Evolutionary conservation across 805 yeast genomes (phyloP), one percentile per base, ranked within the genome.

Genomic region (Cyberlindnera maritima): DNA sequence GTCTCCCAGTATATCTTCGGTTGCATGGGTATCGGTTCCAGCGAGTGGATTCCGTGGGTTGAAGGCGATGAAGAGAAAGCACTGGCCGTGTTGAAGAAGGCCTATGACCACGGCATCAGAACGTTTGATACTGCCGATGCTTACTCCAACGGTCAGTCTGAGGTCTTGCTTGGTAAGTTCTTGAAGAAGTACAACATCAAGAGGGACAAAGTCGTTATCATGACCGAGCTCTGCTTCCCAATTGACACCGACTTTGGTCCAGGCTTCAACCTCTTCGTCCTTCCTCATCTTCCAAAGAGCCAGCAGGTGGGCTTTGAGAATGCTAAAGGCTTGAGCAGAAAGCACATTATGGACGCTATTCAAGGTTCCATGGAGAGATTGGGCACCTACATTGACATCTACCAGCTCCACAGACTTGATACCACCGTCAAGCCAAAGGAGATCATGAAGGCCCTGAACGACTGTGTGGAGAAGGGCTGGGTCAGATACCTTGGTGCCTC

Each of bases 401-500:
- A 68, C 10, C 83, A 77, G 62, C 75, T 79, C 53, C 84, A 80
- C 62, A 61, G 83, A 48, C 61, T 67, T 44, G 84, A 79, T 58
- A 55, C 54, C 23, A 42, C 57, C 6, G 68, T 73, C 3, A 77
- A 80, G 31, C 66, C 67, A 23, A 70, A 70, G 47, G 84, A 79
- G 55, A 74, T 71, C 19, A 75, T 80, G 81, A 70, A 61, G 51
- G 76, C 81, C 2, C 63, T 79, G 53, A 70, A 79, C 54, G 81
- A 79, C 51, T 69, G 75, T 17, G 74, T 77, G 21, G 64, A 67
- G 37, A 43, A 56, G 35, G 83, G 83, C 12, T 59, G 65, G 21
- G 68, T 69, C 4, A 67, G 84, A 39, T 81, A 81, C 58, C 71
- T 81, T 49, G 87, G 86, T n/a, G 84, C 85, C 1, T 79, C 84